A percentile compares a stretch with the other conserved stretches of the same genome.
Conservation (phyloP, 805 yeast species). For the Wickerhamiella azymoides region DNA sequence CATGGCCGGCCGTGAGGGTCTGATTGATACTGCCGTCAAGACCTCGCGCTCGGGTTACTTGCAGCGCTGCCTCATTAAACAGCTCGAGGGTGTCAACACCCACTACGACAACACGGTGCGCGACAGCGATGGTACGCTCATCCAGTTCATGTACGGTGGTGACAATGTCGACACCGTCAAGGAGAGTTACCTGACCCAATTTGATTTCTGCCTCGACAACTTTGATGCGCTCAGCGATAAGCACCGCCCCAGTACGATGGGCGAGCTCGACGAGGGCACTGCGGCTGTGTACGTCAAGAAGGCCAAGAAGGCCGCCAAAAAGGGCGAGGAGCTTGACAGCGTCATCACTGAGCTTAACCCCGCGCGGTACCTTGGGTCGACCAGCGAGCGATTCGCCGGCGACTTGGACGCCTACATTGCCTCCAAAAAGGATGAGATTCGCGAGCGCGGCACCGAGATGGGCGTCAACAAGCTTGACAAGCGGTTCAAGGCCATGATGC, state of each 20-base stretch:
- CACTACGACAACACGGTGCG: constrained; percentile 91
- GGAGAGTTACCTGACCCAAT: constrained; percentile 87
- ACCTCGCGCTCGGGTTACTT: constrained; percentile 96
- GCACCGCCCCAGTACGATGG: constrained; percentile 66
- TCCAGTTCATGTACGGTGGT: constrained; percentile 96
- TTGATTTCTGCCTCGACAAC: constrained; percentile 84
- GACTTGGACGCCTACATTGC: constrained; percentile 60
- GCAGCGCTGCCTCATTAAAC: constrained; percentile 96
- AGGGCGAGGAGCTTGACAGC: constrained; percentile 67
- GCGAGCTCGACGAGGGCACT: constrained; percentile 65
- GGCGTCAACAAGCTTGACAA: constrained; percentile 45
- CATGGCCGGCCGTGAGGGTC: constrained; percentile 99
- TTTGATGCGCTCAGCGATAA: constrained; percentile 73
- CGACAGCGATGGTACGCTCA: constrained; percentile 84
- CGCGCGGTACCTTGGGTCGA: constrained; percentile 80
- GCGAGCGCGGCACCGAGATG: constrained; percentile 25
- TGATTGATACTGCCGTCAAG: constrained; percentile 98
- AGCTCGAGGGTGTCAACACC: constrained; percentile 91
- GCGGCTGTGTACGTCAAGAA: constrained; percentile 76
- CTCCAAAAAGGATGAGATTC: constrained; percentile 33
- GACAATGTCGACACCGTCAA: constrained; percentile 89
- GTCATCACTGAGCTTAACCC: constrained; percentile 78
- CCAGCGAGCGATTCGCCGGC: constrained; percentile 76
- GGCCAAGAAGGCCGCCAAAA: constrained; percentile 47
- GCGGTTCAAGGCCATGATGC: constrained; percentile 94